Evolutionary conservation across 768 basidiomycete genomes (phyloP).

Genomic region (Calocybe cyanea): DNA sequence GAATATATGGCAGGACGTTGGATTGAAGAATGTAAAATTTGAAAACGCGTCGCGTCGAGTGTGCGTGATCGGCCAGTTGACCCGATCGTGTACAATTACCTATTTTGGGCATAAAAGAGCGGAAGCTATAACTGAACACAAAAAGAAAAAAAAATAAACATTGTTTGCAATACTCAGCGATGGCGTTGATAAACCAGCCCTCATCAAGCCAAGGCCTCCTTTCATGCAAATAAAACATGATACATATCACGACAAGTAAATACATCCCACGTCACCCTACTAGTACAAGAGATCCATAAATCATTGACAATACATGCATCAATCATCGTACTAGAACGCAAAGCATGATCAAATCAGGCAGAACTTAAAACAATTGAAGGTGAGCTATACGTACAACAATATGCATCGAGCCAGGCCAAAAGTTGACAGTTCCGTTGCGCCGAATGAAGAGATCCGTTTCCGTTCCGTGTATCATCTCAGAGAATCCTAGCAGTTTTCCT

Average conservation of each 20-base stretch:
- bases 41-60: constrained; percentile 3
- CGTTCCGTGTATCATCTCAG: constrained; percentile 25
- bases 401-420: constrained; percentile 36
- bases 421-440: constrained; percentile 28
- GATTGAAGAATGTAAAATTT: no score
- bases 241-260: no score
- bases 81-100: constrained; percentile 7
- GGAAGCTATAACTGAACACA: not conserved
- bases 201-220: no score
- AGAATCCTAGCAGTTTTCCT: constrained; percentile 34
- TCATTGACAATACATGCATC: no score
- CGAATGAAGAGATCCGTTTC: constrained; percentile 31
- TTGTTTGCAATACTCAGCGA: no score
- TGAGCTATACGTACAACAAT: constrained; percentile 26
- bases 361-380: no score
- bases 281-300: not conserved
- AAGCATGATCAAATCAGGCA: no score
- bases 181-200: no score
- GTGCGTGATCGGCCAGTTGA: not conserved
- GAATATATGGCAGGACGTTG: not conserved
- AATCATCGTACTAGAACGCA: no score
- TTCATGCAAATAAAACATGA: no score
- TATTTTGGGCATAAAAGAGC: constrained; percentile 3
- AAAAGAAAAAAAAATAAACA: no score
- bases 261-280: no score